Percentiles rank a stretch among this genome's conserved stretches.
Evolutionary conservation across 768 basidiomycete genomes (phyloP).

Genomic region (Mycena chlorophos): DNA sequence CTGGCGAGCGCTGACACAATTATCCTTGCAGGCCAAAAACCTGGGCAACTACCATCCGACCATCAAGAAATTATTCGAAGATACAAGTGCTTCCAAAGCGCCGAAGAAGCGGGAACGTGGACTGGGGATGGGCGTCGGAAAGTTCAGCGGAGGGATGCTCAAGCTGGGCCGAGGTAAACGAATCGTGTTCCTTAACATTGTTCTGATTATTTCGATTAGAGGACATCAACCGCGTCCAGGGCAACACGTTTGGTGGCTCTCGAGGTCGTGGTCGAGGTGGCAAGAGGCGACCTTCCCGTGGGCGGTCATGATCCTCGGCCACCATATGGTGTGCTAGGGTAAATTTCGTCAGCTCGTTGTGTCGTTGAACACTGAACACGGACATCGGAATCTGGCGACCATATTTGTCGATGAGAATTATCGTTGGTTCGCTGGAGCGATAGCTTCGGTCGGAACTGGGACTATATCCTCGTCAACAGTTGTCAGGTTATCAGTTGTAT

Average conservation of each 20-base stretch:
- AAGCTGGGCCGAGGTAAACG: constrained; percentile 59
- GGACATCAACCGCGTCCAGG: constrained; percentile 49
- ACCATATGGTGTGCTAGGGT: constrained; percentile 11
- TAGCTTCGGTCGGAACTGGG: constrained; percentile 11
- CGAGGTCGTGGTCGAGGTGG: constrained; percentile 27
- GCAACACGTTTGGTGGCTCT: constrained; percentile 26
- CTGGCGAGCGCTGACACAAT: too few relatives aligned
- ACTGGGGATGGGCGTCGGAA: constrained; percentile 77
- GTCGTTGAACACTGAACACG: neutral
- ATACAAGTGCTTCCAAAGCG: constrained; percentile 28
- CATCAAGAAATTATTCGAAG: constrained; percentile 66
- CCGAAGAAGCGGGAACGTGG: constrained; percentile 57
- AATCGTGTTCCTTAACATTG: too few relatives aligned
- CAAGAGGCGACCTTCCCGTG: constrained; percentile 24
- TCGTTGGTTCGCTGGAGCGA: constrained; percentile 13
- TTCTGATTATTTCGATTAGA: too few relatives aligned
- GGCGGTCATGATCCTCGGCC: neutral
- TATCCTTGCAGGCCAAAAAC: constrained; percentile 65
- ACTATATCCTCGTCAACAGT: neutral
- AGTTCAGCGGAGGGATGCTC: constrained; percentile 67
- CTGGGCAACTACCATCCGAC: constrained; percentile 83
- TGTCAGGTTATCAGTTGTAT: neutral
- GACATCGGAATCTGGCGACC: constrained; percentile 24
- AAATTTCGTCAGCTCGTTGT: neutral
- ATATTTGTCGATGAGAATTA: constrained; percentile 21